Conservation (phyloP, 2,329 filamentous ascomycete species). For the Daldinia sp. region DNA sequence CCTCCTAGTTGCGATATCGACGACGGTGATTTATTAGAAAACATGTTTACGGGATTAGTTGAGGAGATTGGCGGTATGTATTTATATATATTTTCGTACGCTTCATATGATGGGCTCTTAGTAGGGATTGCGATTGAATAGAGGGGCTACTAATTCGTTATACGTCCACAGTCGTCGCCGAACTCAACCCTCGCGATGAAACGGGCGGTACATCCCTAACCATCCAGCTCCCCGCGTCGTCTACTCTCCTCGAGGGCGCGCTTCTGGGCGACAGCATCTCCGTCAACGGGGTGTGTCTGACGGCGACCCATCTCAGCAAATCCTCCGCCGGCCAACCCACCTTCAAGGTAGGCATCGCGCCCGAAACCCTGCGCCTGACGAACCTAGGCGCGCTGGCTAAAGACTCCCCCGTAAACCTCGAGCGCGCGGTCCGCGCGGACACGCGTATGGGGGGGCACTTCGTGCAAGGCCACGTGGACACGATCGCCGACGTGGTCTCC, state of each 20-base stretch:
- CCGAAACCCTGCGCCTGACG: constrained; percentile 93
- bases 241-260: constrained; percentile 81
- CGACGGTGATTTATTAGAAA: not conserved
- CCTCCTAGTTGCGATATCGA: constrained; percentile 1
- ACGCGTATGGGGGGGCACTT: constrained; percentile 99
- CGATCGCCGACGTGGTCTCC: constrained; percentile 76
- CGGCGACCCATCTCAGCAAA: constrained; percentile 68
- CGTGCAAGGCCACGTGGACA: constrained; percentile 97
- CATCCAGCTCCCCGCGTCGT: constrained; percentile 72
- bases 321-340: not conserved
- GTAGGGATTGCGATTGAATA: not conserved
- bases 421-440: constrained; percentile 87
- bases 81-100: not conserved
- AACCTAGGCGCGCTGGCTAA: constrained; percentile 81
- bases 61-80: constrained; percentile 88
- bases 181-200: constrained; percentile 80
- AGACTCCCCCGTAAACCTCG: constrained; percentile 82
- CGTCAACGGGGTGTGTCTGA: constrained; percentile 95
- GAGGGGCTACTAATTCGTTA: constrained; percentile 11
- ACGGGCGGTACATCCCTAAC: constrained; percentile 91
- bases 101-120: not conserved
- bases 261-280: constrained; percentile 92
- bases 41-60: constrained; percentile 95
- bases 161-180: constrained; percentile 73
- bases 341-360: constrained; percentile 94